These are phyloP conservation scores for Aspergillus sclerotioniger DNA, from an alignment of 495 filamentous ascomycete species.

Conservation along the genomic window DNA sequence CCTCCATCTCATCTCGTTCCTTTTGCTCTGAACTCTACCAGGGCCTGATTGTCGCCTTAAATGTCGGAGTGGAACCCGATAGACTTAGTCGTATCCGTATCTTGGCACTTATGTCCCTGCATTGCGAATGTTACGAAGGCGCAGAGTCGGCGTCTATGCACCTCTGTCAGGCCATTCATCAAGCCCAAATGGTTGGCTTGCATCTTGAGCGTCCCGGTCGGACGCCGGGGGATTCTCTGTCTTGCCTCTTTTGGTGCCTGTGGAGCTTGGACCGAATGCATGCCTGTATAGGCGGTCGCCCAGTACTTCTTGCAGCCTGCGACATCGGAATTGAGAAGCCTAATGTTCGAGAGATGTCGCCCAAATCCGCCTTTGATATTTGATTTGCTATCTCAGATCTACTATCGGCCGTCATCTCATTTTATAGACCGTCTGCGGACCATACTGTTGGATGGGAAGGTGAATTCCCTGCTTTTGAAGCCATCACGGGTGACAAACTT, in stretches of 20 bases:
- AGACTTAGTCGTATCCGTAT: slow-evolving; percentile 45
- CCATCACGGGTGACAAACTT: slow-evolving; percentile 54
- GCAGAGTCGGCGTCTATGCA: slow-evolving; percentile 46
- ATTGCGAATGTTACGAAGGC: slow-evolving; percentile 45
- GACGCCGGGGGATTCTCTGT: slow-evolving; percentile 35
- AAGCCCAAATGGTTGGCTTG: slow-evolving; percentile 64
- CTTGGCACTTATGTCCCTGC: slow-evolving; percentile 46
- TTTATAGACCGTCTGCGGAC: slow-evolving; percentile 59
- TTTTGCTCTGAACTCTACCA: slow-evolving; percentile 41
- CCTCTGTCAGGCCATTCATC: slow-evolving; percentile 50
- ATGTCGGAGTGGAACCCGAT: slow-evolving; percentile 39
- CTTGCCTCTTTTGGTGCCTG: slow-evolving; percentile 63
- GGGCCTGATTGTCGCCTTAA: slow-evolving; percentile 39
- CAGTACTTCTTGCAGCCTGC: slow-evolving; percentile 62
- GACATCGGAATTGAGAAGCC: slow-evolving; percentile 52
- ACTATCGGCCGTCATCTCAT: slow-evolving; percentile 63
- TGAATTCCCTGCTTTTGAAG: slow-evolving; percentile 65
- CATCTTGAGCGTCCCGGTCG: slow-evolving; percentile 53
- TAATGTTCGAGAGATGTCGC: not conserved
- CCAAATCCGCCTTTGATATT: slow-evolving; percentile 44
- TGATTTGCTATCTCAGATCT: slow-evolving; percentile 54
- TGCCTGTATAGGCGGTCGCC: slow-evolving; percentile 60
- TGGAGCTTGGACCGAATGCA: slow-evolving; percentile 68
- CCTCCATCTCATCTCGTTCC: slow-evolving; percentile 26
- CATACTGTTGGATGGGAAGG: slow-evolving; percentile 51